Base-by-base conservation (phyloP, 2,329 filamentous ascomycete genomes). In the Rhinocladiella mackenziei region DNA sequence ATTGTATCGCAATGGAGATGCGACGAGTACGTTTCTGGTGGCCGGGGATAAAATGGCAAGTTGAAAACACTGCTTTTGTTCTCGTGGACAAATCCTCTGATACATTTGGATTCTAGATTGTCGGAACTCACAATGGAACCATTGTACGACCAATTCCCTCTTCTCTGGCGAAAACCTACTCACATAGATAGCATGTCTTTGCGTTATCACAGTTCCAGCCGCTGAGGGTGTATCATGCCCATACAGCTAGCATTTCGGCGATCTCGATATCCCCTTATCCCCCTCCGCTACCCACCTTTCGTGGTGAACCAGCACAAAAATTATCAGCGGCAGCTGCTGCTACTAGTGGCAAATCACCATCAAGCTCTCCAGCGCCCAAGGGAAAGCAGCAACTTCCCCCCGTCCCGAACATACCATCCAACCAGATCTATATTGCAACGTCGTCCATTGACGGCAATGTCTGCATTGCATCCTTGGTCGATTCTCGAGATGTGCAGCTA, bases 401-500 rank as follows among this genome's bases (percentile, higher is more conserved):
- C 1, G 71, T 95, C 2, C 81, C 86, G 0, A 80, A 82, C 47
- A 87, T 76, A 0, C 85, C 88, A 0, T 89, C 87, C 2, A 97
- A 96, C 58, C 83, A 89, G 41, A 94, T 98, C 29, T 86, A 92
- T 63, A 86, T 98, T 55, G 91, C 85, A 1, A 94, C 91, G 1
- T 88, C 92, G 0, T 97, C 92, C 0, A 86, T 94, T 61, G 92
- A 98, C 64, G 94, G 92, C 13, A 91, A 96, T 60, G 87, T 98
- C 10, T 97, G 92, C 58, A 80, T 98, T 1, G 83, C 89, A 46
- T 94, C 88, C 1, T 70, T 98, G 14, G 70, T 92, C 14, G 91
- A 98, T 59, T 69, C 84, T 26, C 94, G 89, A 59, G 92, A 98
- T 66, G 89, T 96, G 2, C 83, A 89, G 45, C 68, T 97, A 19